These are phyloP conservation scores for Cordyceps farinosa DNA, from an alignment of 2,329 filamentous ascomycete genomes.

Conservation along the genomic window DNA sequence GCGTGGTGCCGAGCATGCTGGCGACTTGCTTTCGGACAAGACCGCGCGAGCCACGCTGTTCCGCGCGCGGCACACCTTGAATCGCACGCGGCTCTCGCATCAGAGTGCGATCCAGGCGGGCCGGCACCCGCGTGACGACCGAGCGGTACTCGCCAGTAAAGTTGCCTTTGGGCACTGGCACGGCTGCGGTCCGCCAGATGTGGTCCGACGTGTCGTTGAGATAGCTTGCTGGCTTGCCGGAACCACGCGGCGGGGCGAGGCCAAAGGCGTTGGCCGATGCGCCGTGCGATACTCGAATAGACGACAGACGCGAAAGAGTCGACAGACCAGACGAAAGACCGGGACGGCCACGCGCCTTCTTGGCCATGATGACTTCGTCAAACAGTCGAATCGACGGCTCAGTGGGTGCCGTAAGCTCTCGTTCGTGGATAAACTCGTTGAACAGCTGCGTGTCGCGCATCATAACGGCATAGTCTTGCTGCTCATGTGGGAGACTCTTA, in stretches of 20 bases:
- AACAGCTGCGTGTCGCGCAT: constrained; percentile 67
- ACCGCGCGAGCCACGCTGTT: constrained; percentile 47
- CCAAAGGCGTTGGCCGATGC: constrained; percentile 39
- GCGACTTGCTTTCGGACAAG: constrained; percentile 56
- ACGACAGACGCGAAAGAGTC: constrained; percentile 60
- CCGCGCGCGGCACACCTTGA: constrained; percentile 73
- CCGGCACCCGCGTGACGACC: constrained; percentile 64
- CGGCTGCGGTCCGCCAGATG: constrained; percentile 68
- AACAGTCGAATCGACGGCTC: constrained; percentile 71
- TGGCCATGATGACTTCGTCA: constrained; percentile 79
- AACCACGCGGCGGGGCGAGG: constrained; percentile 35
- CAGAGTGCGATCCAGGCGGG: constrained; percentile 76
- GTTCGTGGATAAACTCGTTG: constrained; percentile 81
- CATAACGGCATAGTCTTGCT: constrained; percentile 62
- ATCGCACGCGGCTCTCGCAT: constrained; percentile 93
- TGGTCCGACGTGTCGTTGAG: constrained; percentile 72
- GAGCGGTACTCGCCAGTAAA: constrained; percentile 61
- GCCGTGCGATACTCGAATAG: constrained; percentile 55
- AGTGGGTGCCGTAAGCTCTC: constrained; percentile 61
- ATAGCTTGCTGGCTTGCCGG: constrained; percentile 52
- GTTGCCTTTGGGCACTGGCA: constrained; percentile 57
- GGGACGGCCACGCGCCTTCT: constrained; percentile 63
- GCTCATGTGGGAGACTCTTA: constrained; percentile 61
- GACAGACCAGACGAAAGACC: constrained; percentile 51
- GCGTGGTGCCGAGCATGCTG: constrained; percentile 43